Evolutionary conservation across 129 eudicot species (phyloP).

Genomic region (Escallonia herrerae): DNA sequence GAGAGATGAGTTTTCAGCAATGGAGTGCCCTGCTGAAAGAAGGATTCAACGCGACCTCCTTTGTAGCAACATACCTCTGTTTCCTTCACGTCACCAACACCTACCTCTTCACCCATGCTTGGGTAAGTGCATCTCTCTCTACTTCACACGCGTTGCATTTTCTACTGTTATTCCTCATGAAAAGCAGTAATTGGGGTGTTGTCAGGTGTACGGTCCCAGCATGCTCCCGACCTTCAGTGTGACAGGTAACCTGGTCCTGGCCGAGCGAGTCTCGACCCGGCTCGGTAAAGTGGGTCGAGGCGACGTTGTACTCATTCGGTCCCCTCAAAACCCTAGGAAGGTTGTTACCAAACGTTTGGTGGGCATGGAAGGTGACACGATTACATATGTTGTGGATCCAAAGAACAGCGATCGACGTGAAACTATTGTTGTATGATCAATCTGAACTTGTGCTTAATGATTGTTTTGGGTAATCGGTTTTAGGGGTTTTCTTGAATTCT

Average conservation of each 20-base stretch:
- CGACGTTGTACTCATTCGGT: constrained; percentile 47
- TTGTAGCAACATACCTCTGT: constrained; percentile 41
- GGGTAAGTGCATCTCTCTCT: constrained; percentile 28
- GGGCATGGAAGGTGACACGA: constrained; percentile 56
- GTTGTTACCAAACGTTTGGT: constrained; percentile 44
- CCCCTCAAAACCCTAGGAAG: constrained; percentile 56
- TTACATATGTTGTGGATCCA: constrained; percentile 55
- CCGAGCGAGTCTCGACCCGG: constrained; percentile 47
- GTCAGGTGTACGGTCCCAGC: constrained; percentile 72
- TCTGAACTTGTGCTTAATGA: no score
- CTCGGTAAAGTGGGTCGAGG: constrained; percentile 48
- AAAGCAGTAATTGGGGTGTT: constrained; percentile 3
- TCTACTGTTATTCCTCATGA: neutral
- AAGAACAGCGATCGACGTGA: constrained; percentile 32
- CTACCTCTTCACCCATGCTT: constrained; percentile 34
- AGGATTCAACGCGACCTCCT: constrained; percentile 28
- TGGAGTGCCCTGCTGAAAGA: constrained; percentile 43
- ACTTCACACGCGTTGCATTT: neutral
- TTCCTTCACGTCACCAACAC: constrained; percentile 46
- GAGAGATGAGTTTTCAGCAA: constrained; percentile 22
- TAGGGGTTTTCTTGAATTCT: no score
- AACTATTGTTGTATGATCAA: constrained; percentile 50
- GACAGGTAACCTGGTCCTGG: constrained; percentile 39
- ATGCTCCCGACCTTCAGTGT: constrained; percentile 80
- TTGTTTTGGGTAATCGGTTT: no score